Conservation (phyloP, 305 asterid species). For the Petunia hybrid region DNA sequence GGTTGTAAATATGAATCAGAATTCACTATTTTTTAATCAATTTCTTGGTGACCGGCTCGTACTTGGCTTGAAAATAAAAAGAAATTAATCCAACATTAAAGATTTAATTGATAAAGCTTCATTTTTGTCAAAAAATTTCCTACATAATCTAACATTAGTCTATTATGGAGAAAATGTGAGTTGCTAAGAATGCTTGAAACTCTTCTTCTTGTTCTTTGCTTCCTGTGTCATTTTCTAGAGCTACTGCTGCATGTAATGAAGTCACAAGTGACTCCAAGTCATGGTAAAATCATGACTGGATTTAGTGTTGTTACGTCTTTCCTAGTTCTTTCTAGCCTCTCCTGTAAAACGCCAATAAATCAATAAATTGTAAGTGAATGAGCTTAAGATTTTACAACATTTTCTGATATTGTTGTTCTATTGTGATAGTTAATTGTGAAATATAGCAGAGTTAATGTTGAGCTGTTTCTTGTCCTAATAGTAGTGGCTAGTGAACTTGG, state of each 20-base stretch:
- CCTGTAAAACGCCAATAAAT: neutral
- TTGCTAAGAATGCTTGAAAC: constrained; percentile 14
- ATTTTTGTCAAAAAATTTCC: neutral
- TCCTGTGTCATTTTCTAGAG: constrained; percentile 7
- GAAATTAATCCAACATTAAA: constrained; percentile 10
- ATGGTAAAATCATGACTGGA: constrained; percentile 12
- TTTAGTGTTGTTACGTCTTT: constrained; percentile 24
- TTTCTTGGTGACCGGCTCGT: constrained; percentile 10
- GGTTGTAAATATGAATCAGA: neutral
- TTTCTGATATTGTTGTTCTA: neutral
- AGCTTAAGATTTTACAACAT: neutral
- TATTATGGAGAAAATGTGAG: neutral
- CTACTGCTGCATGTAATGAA: constrained; percentile 24
- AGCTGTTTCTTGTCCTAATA: constrained; percentile 19
- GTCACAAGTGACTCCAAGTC: constrained; percentile 1
- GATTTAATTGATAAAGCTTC: constrained; percentile 6
- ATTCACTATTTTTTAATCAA: neutral
- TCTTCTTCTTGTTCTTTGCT: constrained; percentile 11
- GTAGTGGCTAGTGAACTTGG: constrained; percentile 7
- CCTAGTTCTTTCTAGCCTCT: constrained; percentile 23
- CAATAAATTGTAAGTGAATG: neutral
- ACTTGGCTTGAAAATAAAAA: neutral
- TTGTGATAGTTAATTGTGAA: constrained; percentile 22
- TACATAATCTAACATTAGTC: constrained; percentile 26
- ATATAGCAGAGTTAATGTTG: constrained; percentile 6